Evolutionary conservation across 768 basidiomycete species (phyloP).

Genomic region (Myochromella boudieri): DNA sequence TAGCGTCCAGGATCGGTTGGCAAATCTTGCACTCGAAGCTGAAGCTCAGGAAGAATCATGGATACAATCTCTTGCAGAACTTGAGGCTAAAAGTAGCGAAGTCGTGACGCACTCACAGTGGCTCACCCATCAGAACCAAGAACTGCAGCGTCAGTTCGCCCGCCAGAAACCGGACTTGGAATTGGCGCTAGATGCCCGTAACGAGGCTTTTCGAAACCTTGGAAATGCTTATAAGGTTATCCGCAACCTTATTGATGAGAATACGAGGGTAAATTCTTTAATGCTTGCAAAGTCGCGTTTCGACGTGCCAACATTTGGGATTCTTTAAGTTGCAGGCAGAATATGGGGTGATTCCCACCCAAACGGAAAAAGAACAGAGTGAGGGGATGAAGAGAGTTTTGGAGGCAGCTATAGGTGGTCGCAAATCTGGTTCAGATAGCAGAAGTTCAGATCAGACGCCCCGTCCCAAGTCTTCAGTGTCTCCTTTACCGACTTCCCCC

Average conservation of each 20-base stretch:
- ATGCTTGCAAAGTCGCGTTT: background rate
- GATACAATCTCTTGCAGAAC: slow-evolving; percentile 31
- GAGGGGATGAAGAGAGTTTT: slow-evolving; percentile 25
- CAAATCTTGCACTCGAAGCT: slow-evolving; percentile 7
- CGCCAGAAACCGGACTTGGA: slow-evolving; percentile 28
- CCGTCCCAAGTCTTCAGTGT: slow-evolving; percentile 3
- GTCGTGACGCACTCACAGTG: slow-evolving; percentile 24
- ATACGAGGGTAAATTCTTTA: slow-evolving; percentile 28
- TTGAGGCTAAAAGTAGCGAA: slow-evolving; percentile 31
- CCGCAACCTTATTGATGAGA: slow-evolving; percentile 40
- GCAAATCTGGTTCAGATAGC: slow-evolving; percentile 11
- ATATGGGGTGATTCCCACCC: background rate
- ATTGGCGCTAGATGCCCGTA: slow-evolving; percentile 31
- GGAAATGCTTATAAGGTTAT: slow-evolving; percentile 40
- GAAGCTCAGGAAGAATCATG: slow-evolving; percentile 13
- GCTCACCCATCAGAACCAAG: slow-evolving; percentile 31
- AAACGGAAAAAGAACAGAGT: slow-evolving; percentile 8
- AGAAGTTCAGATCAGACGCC: too few relatives aligned
- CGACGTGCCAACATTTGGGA: slow-evolving; percentile 7
- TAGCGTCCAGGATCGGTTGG: slow-evolving; percentile 17
- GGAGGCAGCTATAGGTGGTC: slow-evolving; percentile 19
- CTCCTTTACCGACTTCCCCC: background rate
- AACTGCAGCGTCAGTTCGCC: slow-evolving; percentile 28
- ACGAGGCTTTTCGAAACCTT: slow-evolving; percentile 30
- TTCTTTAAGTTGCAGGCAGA: slow-evolving; percentile 11